Base-by-base conservation (phyloP, 257 asterid genomes). In the Solanum peruvianum region DNA sequence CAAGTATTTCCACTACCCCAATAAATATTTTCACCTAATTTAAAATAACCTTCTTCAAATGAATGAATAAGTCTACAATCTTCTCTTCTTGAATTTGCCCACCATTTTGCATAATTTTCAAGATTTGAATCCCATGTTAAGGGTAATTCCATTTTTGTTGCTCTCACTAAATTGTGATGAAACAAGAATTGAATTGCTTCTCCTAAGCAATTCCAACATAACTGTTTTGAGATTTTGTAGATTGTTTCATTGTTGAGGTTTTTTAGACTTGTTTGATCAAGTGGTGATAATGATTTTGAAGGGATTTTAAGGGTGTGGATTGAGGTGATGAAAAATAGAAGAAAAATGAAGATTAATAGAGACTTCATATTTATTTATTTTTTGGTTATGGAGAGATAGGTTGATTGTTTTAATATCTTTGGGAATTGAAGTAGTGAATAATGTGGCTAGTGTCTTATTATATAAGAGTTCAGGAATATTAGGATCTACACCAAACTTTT, bases 1-100 rank as follows among this genome's bases (percentile, higher is more conserved):
- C 98, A 95, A 3, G 87, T 39, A 16, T 87, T 20, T 9, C 98
- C 98, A 64, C 97, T 86, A 25, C 98, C 98, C 98, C 97, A 93
- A 16, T 81, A 95, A 4, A 95, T 90, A 87, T 94, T 94, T 92
- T 94, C 98, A 0, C 97, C 98, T 2, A 92, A 88, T 91, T 93
- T 85, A 86, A 95, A 95, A 35, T 87, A 89, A 23, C 86, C 94
- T 20, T 95, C 98, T 4, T 93, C 94, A 86, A 91, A 94, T 7
- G 98, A 95, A 88, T 93, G 98, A 20, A 67, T 67, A 11, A 91
- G 69, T 42, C 76, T 78, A 85, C 98, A 95, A 70, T 90, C 95
- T 39, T 83, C 78, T 71, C 47, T 91, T 67, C 98, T 84, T 92
- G 91, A 91, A 83, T 81, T 90, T 20, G 97, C 98, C 97, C 96